Base-by-base conservation (phyloP, 345 rosid genomes). In the Moringa oleifera region DNA sequence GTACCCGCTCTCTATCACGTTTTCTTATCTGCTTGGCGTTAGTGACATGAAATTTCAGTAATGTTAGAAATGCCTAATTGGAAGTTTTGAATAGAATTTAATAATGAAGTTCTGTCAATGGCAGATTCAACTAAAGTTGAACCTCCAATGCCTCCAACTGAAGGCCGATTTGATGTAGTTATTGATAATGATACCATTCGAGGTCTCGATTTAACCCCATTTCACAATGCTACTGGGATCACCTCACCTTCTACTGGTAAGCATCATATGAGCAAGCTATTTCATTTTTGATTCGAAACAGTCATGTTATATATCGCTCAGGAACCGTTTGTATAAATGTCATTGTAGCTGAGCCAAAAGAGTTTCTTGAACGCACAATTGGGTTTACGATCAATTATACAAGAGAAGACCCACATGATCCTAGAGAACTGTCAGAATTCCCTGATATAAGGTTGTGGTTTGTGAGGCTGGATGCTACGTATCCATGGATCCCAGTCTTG, bases 371-470 rank as follows among this genome's bases (percentile, higher is more conserved):
- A 50, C 75, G 81, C 7, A 84, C 73, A 47, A 84, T 92, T 22
- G 96, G 98, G 6, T 92, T 92, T 71, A 85, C 77, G 13, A 84
- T 89, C 15, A 78, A 84, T 25, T 89, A 92, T 68, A 72, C 33
- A 0, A 84, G 90, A 81, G 91, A 83, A 59, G 95, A 92, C 54
- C 83, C 85, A 0, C 41, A 62, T 20, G 95, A 92, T 58, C 88
- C 80, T 0, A 73, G 97, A 47, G 98, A 92, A 61, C 68, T 85
- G 23, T 89, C 95, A 33, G 98, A 92, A 61, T 81, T 73, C 37
- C 95, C 95, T 0, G 98, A 92, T 28, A 71, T 87, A 66, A 85
- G 98, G 67, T 76, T 89, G 7, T 93, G 96, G 98, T 89, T 93
- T 75, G 80, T 93, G 67, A 83, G 96, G 65, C 91, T 93, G 0